Conservation (phyloP, 257 asterid species). For the Solanum lycopersicoides region DNA sequence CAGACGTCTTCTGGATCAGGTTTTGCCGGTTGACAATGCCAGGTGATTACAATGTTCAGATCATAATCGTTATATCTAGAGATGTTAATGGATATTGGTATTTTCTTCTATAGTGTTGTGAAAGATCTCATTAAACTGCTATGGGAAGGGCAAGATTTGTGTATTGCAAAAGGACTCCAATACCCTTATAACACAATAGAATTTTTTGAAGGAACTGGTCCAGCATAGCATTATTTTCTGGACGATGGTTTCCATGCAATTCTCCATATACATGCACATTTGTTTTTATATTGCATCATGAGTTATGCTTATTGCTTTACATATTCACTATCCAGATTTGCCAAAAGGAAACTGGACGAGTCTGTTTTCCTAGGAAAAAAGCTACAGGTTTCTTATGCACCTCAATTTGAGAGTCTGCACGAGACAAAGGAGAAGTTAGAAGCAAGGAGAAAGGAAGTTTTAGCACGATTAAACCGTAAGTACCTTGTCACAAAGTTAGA, state of each 20-base stretch:
- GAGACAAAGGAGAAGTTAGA: slow-evolving; percentile 82
- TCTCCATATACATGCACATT: neutral
- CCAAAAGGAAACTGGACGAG: slow-evolving; percentile 77
- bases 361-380: slow-evolving; percentile 62
- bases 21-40: slow-evolving; percentile 63
- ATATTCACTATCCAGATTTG: slow-evolving; percentile 42
- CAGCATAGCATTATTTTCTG: neutral
- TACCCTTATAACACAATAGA: neutral
- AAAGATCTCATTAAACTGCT: neutral
- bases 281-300: neutral
- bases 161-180: neutral
- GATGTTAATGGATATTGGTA: neutral
- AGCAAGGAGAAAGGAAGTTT: slow-evolving; percentile 69
- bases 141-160: neutral
- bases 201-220: neutral
- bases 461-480: slow-evolving; percentile 66
- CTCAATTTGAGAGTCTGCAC: slow-evolving; percentile 50
- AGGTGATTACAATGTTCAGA: slow-evolving; percentile 27
- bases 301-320: neutral
- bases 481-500: neutral
- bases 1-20: slow-evolving; percentile 88
- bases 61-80: neutral
- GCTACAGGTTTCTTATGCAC: slow-evolving; percentile 64
- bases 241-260: neutral
- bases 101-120: neutral